Base-by-base conservation (phyloP, 192 early-diverging fungal species). In the Backusella sp. region DNA sequence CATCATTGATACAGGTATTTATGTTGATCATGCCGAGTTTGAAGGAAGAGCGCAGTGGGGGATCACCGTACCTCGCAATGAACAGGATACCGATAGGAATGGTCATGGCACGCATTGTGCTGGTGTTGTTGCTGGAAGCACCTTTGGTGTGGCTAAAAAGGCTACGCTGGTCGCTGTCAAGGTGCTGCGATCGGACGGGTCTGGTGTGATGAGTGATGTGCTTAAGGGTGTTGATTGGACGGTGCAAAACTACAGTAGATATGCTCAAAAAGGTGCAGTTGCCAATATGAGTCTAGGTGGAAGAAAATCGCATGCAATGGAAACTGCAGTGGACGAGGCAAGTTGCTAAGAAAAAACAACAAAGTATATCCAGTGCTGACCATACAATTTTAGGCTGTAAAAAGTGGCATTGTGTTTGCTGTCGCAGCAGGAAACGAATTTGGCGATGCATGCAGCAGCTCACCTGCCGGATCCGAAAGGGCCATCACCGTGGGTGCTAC, bases 211-310 rank as follows among this genome's bases (percentile, higher is more conserved):
- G 84, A 85, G 85, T 26, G 93, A 92, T 68, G 93, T 95, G n/a
- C 83, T 95, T 44, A 88, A 84, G 66, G 95, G 95, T 59, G 87
- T 94, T 70, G 88, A 86, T 83, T 94, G 78, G 83, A 87, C 81
- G 53, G 84, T 91, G 70, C 77, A 79, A 74, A 82, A 87, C 28
- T 76, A 70, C 12, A 8, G 37, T 12, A 11, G 37, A 14, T 32
- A 83, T 65, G 53, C 85, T 52, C 86, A 85, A 35, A 82, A 93
- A 84, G 92, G 91, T 66, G 91, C 93, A 30, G 95, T 97, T 6
- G 95, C 94, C 70, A 98, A 97, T 86, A 98, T 99, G 97, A 91
- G 88, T 49, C 83, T 99, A 62, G 97, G 97, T 39, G 96, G 96
- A 73, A 91, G 92, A 28, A 86, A 88, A 72, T 94, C 91, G 70